Base-by-base conservation (phyloP, 73 alveolate genomes). In the Halteria grandinella region DNA sequence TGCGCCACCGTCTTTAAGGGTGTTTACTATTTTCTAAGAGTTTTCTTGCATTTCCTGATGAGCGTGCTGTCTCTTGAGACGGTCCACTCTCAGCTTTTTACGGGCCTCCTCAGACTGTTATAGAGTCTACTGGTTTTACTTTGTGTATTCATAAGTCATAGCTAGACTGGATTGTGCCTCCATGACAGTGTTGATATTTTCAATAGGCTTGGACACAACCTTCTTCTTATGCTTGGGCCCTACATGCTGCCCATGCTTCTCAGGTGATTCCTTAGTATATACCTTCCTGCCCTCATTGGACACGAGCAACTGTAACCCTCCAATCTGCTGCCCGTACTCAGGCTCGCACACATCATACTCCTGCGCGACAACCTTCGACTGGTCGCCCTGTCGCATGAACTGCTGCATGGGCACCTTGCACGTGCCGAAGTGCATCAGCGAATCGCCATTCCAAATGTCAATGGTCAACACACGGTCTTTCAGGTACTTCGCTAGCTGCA, bases 281-380 rank as follows among this genome's bases (percentile, higher is more conserved):
- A 33, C 62, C 43, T 49, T 75, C 7, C 86, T 58, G 15, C 80
- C 82, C n/a, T 58, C 63, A 29, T 83, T 83, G 14, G 79, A 34
- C 50, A 83, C 32, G 14, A 83, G 40, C 2, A 83, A 41, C 44
- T 83, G 59, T 4, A 83, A 52, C 1, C 85, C 85, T 28, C 87
- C 92, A 18, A 72, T 64, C 40, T 55, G 49, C 41, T 27, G 43
- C 23, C 88, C 87, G 18, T 55, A 28, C 7, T 72, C 60, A 18
- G 92, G 84, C 55, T 83, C 92, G 29, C 87, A 58, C 0, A 72
- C 52, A 73, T 83, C 92, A 25, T 69, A 73, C 53, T 83, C 87
- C 24, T 52, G 36, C 7, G 83, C 85, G 31, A 41, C 32, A 15
- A 66, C 41, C 25, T 40, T 48, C 0, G 66, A 15, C 15, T 54